These are phyloP conservation scores for Pelargonium cotyledonis DNA, from an alignment of 441 rosid species.

Conservation along the genomic window DNA sequence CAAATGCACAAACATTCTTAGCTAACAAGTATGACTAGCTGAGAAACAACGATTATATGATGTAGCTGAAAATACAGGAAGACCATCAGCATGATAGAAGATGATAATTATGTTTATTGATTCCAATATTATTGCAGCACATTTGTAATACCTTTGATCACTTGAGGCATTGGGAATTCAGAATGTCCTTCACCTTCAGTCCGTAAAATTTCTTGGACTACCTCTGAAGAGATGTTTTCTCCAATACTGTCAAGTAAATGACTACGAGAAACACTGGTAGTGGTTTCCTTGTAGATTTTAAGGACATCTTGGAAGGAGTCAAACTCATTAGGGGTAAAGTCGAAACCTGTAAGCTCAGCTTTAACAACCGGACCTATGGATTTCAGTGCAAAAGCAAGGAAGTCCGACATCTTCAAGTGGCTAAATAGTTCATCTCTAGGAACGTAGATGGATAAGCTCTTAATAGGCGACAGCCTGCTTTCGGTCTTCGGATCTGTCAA, in stretches of 20 bases:
- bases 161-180: conserved; percentile 59
- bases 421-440: conserved; percentile 58
- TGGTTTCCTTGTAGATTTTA: conserved; percentile 35
- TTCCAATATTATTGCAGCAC: neutral
- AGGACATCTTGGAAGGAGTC: conserved; percentile 40
- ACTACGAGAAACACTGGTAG: conserved; percentile 24
- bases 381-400: conserved; percentile 34
- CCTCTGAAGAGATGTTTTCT: conserved; percentile 52
- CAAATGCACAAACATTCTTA: conserved; percentile 1
- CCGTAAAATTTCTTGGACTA: conserved; percentile 51
- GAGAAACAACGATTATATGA: neutral
- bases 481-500: conserved; percentile 28
- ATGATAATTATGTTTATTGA: neutral
- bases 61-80: too few relatives aligned
- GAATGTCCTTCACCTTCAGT: conserved; percentile 46
- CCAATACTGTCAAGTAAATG: conserved; percentile 24
- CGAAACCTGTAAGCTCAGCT: conserved; percentile 33
- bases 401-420: conserved; percentile 42
- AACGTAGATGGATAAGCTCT: conserved; percentile 38
- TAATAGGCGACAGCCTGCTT: conserved; percentile 28
- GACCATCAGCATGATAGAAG: too few relatives aligned
- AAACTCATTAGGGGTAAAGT: conserved; percentile 39
- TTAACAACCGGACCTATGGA: conserved; percentile 33
- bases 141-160: conserved; percentile 46
- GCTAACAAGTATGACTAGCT: neutral